These are phyloP conservation scores for Penstemon eatonii DNA, from an alignment of 257 asterid species.

Conservation along the genomic window DNA sequence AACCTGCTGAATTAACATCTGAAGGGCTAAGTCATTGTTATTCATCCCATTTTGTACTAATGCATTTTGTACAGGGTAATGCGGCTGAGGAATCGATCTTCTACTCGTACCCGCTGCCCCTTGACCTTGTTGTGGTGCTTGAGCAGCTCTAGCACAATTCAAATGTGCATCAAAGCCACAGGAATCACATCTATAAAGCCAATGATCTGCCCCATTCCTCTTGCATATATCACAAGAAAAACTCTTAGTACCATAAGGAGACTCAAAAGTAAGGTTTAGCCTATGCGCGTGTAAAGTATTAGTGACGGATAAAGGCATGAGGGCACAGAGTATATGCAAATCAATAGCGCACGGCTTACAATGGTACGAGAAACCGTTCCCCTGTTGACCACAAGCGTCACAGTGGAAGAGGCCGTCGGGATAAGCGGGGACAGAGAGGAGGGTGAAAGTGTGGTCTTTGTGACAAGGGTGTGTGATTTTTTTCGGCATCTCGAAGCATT, in stretches of 20 bases:
- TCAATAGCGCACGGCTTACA: constrained; percentile 53
- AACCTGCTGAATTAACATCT: constrained; percentile 27
- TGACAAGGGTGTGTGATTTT: constrained; percentile 57
- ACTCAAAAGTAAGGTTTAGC: constrained; percentile 41
- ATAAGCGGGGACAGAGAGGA: constrained; percentile 44
- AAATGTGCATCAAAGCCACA: constrained; percentile 66
- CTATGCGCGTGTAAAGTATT: constrained; percentile 41
- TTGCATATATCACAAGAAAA: constrained; percentile 52
- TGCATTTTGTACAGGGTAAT: neutral
- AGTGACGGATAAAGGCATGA: constrained; percentile 35
- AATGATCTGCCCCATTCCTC: constrained; percentile 34
- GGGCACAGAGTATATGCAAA: constrained; percentile 52
- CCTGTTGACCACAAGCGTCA: constrained; percentile 47
- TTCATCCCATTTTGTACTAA: too few relatives aligned
- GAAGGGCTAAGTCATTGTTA: constrained; percentile 1
- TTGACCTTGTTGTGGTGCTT: neutral
- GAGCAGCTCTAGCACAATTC: constrained; percentile 40
- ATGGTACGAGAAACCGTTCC: constrained; percentile 47
- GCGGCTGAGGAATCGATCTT: neutral
- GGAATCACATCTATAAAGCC: constrained; percentile 54
- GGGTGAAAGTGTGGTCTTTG: constrained; percentile 38
- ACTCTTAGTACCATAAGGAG: constrained; percentile 38
- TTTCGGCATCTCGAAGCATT: constrained; percentile 55
- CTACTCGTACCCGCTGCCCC: neutral
- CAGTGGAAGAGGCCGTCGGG: constrained; percentile 41